Evolutionary conservation across 495 filamentous ascomycete species (phyloP).

Genomic region (Cudoniella acicularis): DNA sequence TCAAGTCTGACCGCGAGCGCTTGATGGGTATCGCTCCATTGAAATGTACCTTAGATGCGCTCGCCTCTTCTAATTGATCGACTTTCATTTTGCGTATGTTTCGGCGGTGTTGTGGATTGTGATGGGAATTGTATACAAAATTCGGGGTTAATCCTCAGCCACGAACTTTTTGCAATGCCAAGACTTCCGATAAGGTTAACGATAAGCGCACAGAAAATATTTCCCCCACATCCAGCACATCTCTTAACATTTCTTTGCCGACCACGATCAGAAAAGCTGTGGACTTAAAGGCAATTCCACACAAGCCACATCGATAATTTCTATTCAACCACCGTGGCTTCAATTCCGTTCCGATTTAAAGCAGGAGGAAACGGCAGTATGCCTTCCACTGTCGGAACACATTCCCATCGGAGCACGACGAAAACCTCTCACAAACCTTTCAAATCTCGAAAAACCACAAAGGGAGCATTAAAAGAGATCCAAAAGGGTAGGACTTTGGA

Average conservation of each 20-base stretch:
- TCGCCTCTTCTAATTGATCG: slow-evolving; percentile 1
- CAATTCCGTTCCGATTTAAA: slow-evolving; percentile 86
- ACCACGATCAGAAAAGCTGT: too few species aligned
- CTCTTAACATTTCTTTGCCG: too few species aligned
- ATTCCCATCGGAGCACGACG: slow-evolving; percentile 89
- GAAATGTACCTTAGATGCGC: slow-evolving; percentile 9
- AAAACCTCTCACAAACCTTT: slow-evolving; percentile 82
- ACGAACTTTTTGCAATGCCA: slow-evolving; percentile 1
- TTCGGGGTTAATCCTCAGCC: neutral
- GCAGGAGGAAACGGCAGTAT: slow-evolving; percentile 66
- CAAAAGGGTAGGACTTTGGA: slow-evolving; percentile 65
- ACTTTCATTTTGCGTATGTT: neutral
- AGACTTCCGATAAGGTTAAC: neutral
- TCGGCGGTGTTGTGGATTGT: neutral
- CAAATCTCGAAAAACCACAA: slow-evolving; percentile 87
- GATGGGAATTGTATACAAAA: neutral
- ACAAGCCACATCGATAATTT: too few species aligned
- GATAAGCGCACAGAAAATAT: slow-evolving; percentile 12
- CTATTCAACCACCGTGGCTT: slow-evolving; percentile 31
- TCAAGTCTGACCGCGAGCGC: slow-evolving; percentile 39
- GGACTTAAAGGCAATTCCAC: too few species aligned
- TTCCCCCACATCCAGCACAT: slow-evolving; percentile 15
- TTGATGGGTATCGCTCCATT: slow-evolving; percentile 45
- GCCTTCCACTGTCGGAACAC: slow-evolving; percentile 53
- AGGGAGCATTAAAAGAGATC: slow-evolving; percentile 74